Evolutionary conservation across 352 stramenopile genomes (phyloP).

Genomic region (Pythium brachiatum): DNA sequence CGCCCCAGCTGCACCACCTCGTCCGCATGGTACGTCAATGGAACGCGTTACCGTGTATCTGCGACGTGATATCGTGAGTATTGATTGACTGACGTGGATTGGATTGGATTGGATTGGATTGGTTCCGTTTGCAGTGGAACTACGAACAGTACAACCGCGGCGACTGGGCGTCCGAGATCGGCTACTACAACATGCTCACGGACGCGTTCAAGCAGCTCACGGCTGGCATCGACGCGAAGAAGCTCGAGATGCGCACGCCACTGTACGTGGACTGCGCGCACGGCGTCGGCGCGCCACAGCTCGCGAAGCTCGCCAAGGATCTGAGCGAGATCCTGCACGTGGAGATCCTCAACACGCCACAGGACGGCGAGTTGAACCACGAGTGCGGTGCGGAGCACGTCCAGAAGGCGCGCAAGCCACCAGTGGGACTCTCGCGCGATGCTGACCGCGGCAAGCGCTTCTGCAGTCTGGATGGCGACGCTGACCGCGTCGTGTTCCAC

Average conservation of each 20-base stretch:
- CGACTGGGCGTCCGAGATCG: slow-evolving; percentile 88
- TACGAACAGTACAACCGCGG: slow-evolving; percentile 87
- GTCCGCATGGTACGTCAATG: slow-evolving; percentile 86
- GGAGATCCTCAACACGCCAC: slow-evolving; percentile 78
- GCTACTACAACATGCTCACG: slow-evolving; percentile 95
- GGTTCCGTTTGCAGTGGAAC: slow-evolving; percentile 56
- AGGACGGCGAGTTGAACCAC: slow-evolving; percentile 93
- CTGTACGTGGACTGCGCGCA: slow-evolving; percentile 94
- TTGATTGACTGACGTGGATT: too few species aligned
- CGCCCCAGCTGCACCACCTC: slow-evolving; percentile 96
- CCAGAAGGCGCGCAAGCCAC: slow-evolving; percentile 91
- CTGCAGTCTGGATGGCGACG: slow-evolving; percentile 97
- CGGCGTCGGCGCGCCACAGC: slow-evolving; percentile 87
- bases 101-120: too few species aligned
- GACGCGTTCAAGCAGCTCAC: slow-evolving; percentile 92
- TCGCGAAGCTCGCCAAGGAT: slow-evolving; percentile 76
- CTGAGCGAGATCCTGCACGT: slow-evolving; percentile 77
- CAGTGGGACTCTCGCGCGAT: slow-evolving; percentile 62
- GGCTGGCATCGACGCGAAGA: slow-evolving; percentile 72
- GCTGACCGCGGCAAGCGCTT: slow-evolving; percentile 74
- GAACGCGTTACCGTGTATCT: not conserved
- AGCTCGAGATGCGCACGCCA: slow-evolving; percentile 68
- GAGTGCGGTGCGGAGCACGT: slow-evolving; percentile 96
- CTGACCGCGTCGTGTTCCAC: slow-evolving; percentile 98
- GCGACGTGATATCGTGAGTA: too few species aligned